These are phyloP conservation scores for Ochetophila trinervis DNA, from an alignment of 306 rosid species.

Conservation along the genomic window DNA sequence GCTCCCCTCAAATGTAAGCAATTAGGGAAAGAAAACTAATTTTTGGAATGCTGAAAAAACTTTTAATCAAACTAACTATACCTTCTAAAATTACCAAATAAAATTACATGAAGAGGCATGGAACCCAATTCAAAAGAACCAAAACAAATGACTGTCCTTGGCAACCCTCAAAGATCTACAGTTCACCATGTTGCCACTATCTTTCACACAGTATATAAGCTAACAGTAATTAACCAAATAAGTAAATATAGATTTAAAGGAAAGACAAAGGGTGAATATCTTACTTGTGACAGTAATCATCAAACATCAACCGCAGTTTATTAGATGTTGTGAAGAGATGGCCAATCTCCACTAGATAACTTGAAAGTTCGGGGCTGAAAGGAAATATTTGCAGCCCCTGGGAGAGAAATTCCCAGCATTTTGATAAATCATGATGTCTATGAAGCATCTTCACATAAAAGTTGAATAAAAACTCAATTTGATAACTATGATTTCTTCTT, in stretches of 20 bases:
- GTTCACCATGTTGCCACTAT: too few species aligned
- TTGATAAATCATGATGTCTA: slow-evolving; percentile 56
- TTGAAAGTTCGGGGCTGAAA: slow-evolving; percentile 67
- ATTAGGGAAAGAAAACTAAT: too few species aligned
- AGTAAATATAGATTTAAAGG: background rate
- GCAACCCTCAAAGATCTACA: too few species aligned
- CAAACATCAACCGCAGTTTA: slow-evolving; percentile 74
- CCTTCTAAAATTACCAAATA: too few species aligned
- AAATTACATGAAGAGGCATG: too few species aligned
- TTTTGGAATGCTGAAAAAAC: too few species aligned
- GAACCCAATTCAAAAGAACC: too few species aligned
- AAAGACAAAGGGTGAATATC: slow-evolving; percentile 22
- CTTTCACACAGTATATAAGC: background rate
- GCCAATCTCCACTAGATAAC: slow-evolving; percentile 62
- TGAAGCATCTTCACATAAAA: slow-evolving; percentile 73
- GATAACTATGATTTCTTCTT: slow-evolving; percentile 71
- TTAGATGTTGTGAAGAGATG: slow-evolving; percentile 67
- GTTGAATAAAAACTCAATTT: slow-evolving; percentile 75
- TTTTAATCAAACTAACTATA: too few species aligned
- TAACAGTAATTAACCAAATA: background rate
- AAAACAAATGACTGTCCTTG: too few species aligned
- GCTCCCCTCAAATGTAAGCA: too few species aligned
- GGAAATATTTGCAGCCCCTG: slow-evolving; percentile 86
- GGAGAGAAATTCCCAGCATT: slow-evolving; percentile 69
- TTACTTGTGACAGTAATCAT: slow-evolving; percentile 72